Base-by-base conservation (phyloP, 441 rosid species). In the Hura crepitans region DNA sequence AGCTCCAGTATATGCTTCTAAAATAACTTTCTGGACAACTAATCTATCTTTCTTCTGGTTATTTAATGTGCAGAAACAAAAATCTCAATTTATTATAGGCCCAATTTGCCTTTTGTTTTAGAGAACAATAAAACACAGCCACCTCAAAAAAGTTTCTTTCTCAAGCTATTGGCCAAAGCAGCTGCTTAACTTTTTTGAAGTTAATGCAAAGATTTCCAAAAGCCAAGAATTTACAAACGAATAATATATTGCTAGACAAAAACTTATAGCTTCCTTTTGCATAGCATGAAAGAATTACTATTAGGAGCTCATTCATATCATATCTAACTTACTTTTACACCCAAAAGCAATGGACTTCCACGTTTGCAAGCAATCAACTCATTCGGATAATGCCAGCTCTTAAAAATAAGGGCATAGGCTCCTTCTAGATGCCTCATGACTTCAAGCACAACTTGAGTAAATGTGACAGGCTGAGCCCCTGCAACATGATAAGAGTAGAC, bases 381-480 rank as follows among this genome's bases (percentile, higher is more conserved):
- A 74, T 95, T 89, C 31, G 97, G 98, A 80, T 92, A 95, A 74
- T 91, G 98, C 58, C 78, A 73, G 79, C 99, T 95, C 83, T 92
- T 95, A 75, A 95, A 92, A 28, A 95, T 81, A 76, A 95, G 98
- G 61, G 99, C 99, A 84, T 92, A 95, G 51, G 99, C 99, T 77
- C 99, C 99, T 77, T 92, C 99, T 64, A 95, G 96, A 74, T 89
- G 98, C 75, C 96, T 86, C 95, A 92, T 88, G 71, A 95, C 97
- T 84, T 95, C 99, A 73, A 89, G 81, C 43, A 95, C 97, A 78
- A 95, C 98, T 79, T 92, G 93, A 80, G 92, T 83, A 81, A 95
- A 95, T 43, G 93, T 76, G 68, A 87, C 93, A 47, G 84, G 78
- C 74, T 80, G 86, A 56, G 68, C 86, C 75, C 93, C 99, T 95